Percentiles rank a stretch among this genome's conserved stretches.
Evolutionary conservation across 2,329 filamentous ascomycete genomes (phyloP).

Genomic region (Eurotiales sp.): DNA sequence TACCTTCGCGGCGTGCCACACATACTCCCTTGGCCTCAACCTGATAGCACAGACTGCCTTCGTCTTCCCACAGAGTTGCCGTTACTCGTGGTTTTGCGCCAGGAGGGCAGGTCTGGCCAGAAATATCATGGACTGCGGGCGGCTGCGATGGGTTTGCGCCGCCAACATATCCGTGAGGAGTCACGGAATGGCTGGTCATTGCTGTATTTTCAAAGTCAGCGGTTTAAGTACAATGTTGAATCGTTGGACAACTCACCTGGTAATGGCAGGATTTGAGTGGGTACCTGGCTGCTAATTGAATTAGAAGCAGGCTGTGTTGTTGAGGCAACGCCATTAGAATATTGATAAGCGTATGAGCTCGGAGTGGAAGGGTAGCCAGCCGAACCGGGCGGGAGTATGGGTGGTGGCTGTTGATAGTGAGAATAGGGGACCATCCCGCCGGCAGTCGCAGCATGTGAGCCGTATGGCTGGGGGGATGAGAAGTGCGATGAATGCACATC

Average conservation of each 20-base stretch:
- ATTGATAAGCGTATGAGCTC: slow-evolving; percentile 58
- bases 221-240: background rate
- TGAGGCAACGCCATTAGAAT: slow-evolving; percentile 74
- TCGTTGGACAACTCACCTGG: slow-evolving; percentile 39
- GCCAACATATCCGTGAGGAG: slow-evolving; percentile 37
- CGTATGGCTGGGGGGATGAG: slow-evolving; percentile 69
- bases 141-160: slow-evolving; percentile 40
- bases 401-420: slow-evolving; percentile 67
- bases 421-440: slow-evolving; percentile 70
- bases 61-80: slow-evolving; percentile 96
- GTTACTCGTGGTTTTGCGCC: slow-evolving; percentile 97
- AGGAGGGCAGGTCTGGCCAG: slow-evolving; percentile 86
- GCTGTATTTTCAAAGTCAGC: slow-evolving; percentile 23
- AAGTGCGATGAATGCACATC: slow-evolving; percentile 77
- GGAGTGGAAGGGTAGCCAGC: slow-evolving; percentile 60
- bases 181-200: slow-evolving; percentile 38
- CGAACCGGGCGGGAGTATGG: slow-evolving; percentile 69
- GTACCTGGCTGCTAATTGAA: slow-evolving; percentile 62
- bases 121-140: slow-evolving; percentile 65
- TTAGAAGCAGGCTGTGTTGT: slow-evolving; percentile 65
- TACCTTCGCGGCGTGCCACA: slow-evolving; percentile 89
- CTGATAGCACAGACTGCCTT: slow-evolving; percentile 95
- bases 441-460: slow-evolving; percentile 73
- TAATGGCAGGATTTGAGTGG: slow-evolving; percentile 68
- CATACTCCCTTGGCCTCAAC: slow-evolving; percentile 96